phyloP scores from a whole-genome alignment of 129 eudicot species.

The Escallonia rubra region DNA sequence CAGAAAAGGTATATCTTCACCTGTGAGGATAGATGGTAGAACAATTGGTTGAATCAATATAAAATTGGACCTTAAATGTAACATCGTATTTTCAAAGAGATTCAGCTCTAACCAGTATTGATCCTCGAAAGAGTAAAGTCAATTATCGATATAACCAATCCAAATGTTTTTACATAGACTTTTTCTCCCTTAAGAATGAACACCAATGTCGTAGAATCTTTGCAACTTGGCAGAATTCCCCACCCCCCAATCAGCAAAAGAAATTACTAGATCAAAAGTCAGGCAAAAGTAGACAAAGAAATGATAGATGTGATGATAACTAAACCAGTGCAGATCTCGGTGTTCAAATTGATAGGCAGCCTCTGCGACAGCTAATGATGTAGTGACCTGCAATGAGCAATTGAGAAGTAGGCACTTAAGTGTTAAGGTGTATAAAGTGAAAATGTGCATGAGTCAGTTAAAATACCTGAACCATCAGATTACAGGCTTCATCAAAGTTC shows the following conservation, averaged over 20 bases:
- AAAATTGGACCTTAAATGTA: background rate
- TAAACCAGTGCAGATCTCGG: slow-evolving; percentile 95
- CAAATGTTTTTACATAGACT: slow-evolving; percentile 51
- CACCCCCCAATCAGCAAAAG: slow-evolving; percentile 48
- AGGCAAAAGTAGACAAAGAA: background rate
- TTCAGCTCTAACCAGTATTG: slow-evolving; percentile 57
- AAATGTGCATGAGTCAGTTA: background rate
- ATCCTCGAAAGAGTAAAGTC: slow-evolving; percentile 96
- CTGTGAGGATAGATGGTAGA: slow-evolving; percentile 26
- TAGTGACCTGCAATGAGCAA: slow-evolving; percentile 58
- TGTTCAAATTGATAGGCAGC: slow-evolving; percentile 96
- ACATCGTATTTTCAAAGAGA: background rate
- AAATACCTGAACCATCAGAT: slow-evolving; percentile 80
- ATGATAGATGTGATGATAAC: slow-evolving; percentile 12
- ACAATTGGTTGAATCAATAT: too few relatives aligned
- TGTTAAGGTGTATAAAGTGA: background rate
- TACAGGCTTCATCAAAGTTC: slow-evolving; percentile 75
- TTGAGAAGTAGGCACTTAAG: background rate
- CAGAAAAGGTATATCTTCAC: slow-evolving; percentile 79
- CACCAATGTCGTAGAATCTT: slow-evolving; percentile 47
- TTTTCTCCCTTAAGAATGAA: slow-evolving; percentile 69
- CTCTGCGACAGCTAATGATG: slow-evolving; percentile 93
- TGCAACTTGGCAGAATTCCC: slow-evolving; percentile 68
- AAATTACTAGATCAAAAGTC: slow-evolving; percentile 2
- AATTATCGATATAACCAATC: slow-evolving; percentile 67